These are phyloP conservation scores for Steccherinum ochraceum DNA, from an alignment of 768 basidiomycete genomes.

Conservation along the genomic window DNA sequence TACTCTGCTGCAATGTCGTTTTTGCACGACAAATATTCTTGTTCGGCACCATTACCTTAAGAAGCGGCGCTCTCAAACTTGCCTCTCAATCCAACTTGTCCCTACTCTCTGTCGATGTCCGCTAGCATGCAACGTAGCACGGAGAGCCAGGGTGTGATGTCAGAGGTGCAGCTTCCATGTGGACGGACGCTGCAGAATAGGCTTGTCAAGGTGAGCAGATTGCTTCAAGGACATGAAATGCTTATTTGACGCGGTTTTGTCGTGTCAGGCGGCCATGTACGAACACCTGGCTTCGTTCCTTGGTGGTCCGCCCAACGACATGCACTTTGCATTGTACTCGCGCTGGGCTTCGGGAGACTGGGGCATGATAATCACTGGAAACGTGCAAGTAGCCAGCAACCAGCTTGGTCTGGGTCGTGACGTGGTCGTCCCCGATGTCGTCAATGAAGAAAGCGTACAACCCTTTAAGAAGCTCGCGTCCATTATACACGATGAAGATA, in stretches of 20 bases:
- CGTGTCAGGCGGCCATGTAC: constrained; percentile 75
- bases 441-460: constrained; percentile 36
- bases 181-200: constrained; percentile 31
- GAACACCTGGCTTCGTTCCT: constrained; percentile 65
- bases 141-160: no score
- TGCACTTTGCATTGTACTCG: constrained; percentile 61
- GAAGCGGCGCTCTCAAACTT: no score
- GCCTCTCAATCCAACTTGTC: no score
- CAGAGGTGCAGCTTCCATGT: constrained; percentile 14
- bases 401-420: constrained; percentile 75
- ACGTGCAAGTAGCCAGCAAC: constrained; percentile 57
- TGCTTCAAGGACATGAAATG: background rate
- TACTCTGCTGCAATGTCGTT: no score
- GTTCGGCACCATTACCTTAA: no score
- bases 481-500: constrained; percentile 37
- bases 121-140: no score
- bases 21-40: no score
- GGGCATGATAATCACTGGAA: constrained; percentile 89
- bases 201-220: constrained; percentile 37
- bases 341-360: constrained; percentile 72
- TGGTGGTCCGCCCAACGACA: constrained; percentile 67
- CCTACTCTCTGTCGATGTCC: no score
- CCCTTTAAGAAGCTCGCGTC: constrained; percentile 47
- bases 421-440: constrained; percentile 44
- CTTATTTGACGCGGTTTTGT: background rate